Conservation (phyloP, 2,329 filamentous ascomycete genomes). For the Lachnellula suecica region DNA sequence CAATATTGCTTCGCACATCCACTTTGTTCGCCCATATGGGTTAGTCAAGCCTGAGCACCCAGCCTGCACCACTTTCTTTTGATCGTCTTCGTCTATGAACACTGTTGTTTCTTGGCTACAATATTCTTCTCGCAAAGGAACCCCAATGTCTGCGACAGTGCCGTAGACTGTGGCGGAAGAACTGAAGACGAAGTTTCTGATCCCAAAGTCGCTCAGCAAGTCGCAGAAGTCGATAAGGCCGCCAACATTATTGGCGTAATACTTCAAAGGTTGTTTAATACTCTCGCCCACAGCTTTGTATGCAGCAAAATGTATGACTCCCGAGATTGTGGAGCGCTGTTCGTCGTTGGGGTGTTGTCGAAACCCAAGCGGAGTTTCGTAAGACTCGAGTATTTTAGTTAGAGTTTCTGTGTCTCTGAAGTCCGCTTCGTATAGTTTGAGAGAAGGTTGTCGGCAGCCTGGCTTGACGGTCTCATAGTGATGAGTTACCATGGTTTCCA, state of each 20-base stretch:
- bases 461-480: constrained; percentile 16
- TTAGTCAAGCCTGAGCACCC: constrained; percentile 98
- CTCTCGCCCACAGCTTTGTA: constrained; percentile 95
- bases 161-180: constrained; percentile 98
- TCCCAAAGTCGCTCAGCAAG: constrained; percentile 85
- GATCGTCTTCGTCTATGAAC: no score
- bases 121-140: no score
- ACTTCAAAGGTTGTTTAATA: constrained; percentile 88
- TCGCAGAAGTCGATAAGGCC: constrained; percentile 86
- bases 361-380: constrained; percentile 14
- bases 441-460: constrained; percentile 18
- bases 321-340: constrained; percentile 44
- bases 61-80: no score
- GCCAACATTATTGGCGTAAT: constrained; percentile 95
- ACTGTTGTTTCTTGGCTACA: no score
- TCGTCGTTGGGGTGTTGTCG: constrained; percentile 4
- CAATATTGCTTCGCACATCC: constrained; percentile 87
- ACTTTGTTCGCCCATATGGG: constrained; percentile 96
- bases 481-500: constrained; percentile 20
- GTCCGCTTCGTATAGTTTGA: constrained; percentile 29
- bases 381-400: constrained; percentile 24
- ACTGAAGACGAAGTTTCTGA: constrained; percentile 97
- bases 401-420: constrained; percentile 27
- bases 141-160: no score
- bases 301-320: constrained; percentile 70